Evolutionary conservation across 2,329 filamentous ascomycete species (phyloP), one percentile per base, ranked within the genome.

Genomic region (Talaromyces atroroseus): DNA sequence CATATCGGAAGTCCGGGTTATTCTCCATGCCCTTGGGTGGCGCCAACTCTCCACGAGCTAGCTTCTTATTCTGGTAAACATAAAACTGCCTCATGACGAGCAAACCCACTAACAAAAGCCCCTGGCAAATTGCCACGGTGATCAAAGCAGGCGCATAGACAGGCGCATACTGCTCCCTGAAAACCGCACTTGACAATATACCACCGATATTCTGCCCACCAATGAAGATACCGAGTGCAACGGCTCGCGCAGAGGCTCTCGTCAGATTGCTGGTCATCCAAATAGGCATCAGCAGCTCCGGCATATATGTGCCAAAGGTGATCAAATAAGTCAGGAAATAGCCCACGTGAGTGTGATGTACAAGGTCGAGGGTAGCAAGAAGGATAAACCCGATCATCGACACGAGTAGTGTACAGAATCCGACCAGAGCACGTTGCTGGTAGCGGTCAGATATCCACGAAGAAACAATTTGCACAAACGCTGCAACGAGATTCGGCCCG

Each of bases 401-500:
- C 16, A 57, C 48, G 21, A 52, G 10, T 12, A 52, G 42, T 0
- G 32, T 57, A 21, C 29, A 47, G 11, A 52, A 51, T n/a, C 34
- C 49, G 14, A 53, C 56, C 5, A 54, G 36, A 8, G 50, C 50
- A 5, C 50, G 53, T 50, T 56, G 53, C 36, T 56, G 53, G 18
- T 56, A 56, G 24, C 47, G 53, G 32, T 56, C 53, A 0, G 53
- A 56, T 11, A 56, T 12, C 53, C 53, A 56, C 4, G 36, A 18
- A n/a, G 53, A 56, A 7, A 45, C 36, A 2, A 56, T 46, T 26
- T 56, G 64, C 8, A 80, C 66, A 6, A 79, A 61, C 14, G 78
- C 77, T 0, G 77, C 78, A 0, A 75, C 74, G 5, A 75, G 66
- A 24, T 80, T 80, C 0, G 77, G 77, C 2, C 77, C 74, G 4